phyloP scores from a whole-genome alignment of 1,139 yeast genomes.

The Nakaseomyces uthaithaninus region DNA sequence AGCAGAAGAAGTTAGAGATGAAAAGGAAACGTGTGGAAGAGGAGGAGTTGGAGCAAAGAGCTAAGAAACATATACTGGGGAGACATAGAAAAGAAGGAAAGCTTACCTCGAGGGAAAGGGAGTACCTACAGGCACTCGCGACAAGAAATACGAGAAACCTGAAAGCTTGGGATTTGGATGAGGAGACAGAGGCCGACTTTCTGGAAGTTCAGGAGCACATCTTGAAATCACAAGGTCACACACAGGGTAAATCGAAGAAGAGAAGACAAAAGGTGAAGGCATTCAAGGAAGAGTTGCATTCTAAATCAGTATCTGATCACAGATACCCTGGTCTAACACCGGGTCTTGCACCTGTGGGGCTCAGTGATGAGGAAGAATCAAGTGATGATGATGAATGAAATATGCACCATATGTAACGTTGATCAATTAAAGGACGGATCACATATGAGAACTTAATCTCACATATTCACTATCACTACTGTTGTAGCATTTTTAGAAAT shows the following conservation, averaged over 20 bases:
- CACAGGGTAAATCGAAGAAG: constrained; percentile 21
- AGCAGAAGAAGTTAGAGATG: constrained; percentile 35
- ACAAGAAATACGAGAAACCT: constrained; percentile 43
- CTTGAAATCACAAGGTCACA: constrained; percentile 23
- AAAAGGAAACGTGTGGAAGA: constrained; percentile 35
- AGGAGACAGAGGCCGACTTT: constrained; percentile 41
- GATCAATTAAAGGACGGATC: too few species aligned
- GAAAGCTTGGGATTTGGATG: constrained; percentile 42
- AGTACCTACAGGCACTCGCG: constrained; percentile 43
- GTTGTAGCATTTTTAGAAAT: too few species aligned
- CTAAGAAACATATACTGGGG: constrained; percentile 45
- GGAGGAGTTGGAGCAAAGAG: constrained; percentile 40
- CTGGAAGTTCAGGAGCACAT: constrained; percentile 38
- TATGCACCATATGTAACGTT: background rate
- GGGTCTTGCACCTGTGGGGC: constrained; percentile 84
- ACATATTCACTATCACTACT: too few species aligned
- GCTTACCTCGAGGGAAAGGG: constrained; percentile 40
- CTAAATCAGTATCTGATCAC: constrained; percentile 19
- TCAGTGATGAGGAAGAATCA: constrained; percentile 39
- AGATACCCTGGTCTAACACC: constrained; percentile 72
- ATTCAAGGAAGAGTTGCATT: constrained; percentile 24
- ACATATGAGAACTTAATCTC: too few species aligned
- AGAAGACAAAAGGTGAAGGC: constrained; percentile 24
- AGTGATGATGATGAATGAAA: constrained; percentile 25
- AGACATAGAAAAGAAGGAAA: constrained; percentile 36